Conservation (phyloP, 75 land plant genomes). For the Pinus taeda region DNA sequence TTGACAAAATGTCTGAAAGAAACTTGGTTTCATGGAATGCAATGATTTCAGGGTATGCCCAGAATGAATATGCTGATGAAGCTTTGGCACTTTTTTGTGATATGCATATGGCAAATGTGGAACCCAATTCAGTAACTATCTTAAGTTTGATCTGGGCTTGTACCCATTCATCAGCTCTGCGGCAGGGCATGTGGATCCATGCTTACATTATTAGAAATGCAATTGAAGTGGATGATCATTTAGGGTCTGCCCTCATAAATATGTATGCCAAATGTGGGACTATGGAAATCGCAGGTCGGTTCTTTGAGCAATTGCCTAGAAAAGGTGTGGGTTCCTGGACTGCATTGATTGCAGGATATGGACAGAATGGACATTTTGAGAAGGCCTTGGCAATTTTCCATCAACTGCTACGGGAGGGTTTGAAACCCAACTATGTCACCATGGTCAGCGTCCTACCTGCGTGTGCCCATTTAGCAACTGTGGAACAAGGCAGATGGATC, state of each 20-base stretch:
- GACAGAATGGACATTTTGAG: not conserved
- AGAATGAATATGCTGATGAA: not conserved
- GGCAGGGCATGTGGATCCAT: conserved; percentile 8
- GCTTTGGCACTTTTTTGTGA: conserved; percentile 8
- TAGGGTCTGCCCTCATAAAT: conserved; percentile 9
- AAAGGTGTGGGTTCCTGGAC: conserved; percentile 19
- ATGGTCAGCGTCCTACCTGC: conserved; percentile 17
- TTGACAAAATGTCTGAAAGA: conserved; percentile 11
- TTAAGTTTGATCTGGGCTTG: conserved; percentile 7
- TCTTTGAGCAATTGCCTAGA: not conserved
- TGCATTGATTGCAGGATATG: conserved; percentile 20
- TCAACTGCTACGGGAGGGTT: conserved; percentile 5
- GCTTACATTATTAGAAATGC: conserved; percentile 3
- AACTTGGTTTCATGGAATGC: conserved; percentile 18
- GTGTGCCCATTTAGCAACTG: conserved; percentile 12
- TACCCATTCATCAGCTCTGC: not conserved
- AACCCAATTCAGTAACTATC: conserved; percentile 5
- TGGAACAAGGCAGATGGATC: conserved; percentile 3
- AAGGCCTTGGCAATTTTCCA: conserved; percentile 10
- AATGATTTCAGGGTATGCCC: conserved; percentile 16
- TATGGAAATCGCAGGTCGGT: conserved; percentile 2
- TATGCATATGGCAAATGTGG: conserved; percentile 6
- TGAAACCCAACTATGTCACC: conserved; percentile 12
- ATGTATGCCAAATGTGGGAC: conserved; percentile 15
- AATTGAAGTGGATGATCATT: conserved; percentile 1